Evolutionary conservation across 2,329 filamentous ascomycete species (phyloP).

Genomic region (Mariannaea sp.): DNA sequence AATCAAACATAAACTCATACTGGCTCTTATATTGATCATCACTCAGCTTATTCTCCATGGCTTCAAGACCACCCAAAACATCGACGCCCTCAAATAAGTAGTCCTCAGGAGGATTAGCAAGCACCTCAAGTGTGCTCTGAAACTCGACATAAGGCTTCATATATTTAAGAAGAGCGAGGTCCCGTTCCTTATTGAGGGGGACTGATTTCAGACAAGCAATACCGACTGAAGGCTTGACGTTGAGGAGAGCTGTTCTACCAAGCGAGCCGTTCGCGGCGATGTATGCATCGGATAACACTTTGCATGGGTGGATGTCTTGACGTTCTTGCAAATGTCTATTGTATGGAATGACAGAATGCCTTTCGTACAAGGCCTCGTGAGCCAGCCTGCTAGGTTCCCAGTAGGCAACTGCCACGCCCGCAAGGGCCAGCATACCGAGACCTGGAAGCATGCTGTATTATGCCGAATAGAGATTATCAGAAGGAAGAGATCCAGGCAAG

Average conservation of each 20-base stretch:
- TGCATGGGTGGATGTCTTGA: constrained; percentile 24
- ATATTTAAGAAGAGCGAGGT: constrained; percentile 32
- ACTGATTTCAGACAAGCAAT: constrained; percentile 35
- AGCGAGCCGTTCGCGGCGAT: constrained; percentile 1
- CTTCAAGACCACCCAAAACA: constrained; percentile 28
- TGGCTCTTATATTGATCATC: constrained; percentile 28
- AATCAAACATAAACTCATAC: constrained; percentile 33
- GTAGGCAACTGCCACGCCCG: not conserved
- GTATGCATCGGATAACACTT: constrained; percentile 26
- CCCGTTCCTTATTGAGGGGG: constrained; percentile 32
- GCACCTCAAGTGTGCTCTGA: constrained; percentile 33
- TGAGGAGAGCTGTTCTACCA: constrained; percentile 8
- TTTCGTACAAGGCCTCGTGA: not conserved
- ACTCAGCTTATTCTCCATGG: constrained; percentile 23
- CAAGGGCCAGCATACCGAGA: constrained; percentile 2
- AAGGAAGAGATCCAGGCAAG: no score
- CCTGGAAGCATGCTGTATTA: no score
- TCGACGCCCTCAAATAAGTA: constrained; percentile 33
- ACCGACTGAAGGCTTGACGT: constrained; percentile 26
- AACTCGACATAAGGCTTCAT: constrained; percentile 27
- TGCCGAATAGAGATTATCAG: no score
- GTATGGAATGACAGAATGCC: not conserved
- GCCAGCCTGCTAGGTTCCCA: not conserved
- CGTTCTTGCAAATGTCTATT: not conserved
- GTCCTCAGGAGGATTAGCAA: constrained; percentile 31